These are phyloP conservation scores for Rhizophora apiculata DNA, from an alignment of 345 rosid species.

Conservation along the genomic window DNA sequence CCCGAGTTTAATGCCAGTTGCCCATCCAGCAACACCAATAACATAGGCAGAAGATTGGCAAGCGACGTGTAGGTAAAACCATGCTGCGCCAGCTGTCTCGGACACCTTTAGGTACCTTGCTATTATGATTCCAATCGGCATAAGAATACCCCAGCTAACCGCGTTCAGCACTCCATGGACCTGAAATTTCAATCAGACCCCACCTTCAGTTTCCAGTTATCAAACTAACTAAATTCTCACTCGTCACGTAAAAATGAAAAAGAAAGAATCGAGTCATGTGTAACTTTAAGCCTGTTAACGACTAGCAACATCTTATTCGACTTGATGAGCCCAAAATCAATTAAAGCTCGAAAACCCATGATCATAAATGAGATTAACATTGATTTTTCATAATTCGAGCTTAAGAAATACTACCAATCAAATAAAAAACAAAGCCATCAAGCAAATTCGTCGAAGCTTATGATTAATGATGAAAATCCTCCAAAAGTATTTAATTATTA, in stretches of 20 bases:
- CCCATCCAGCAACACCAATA: conserved; percentile 84
- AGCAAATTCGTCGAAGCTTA: no score
- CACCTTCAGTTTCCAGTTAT: no score
- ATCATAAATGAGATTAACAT: no score
- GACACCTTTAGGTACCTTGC: conserved; percentile 89
- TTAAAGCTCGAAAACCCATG: neutral
- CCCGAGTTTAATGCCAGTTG: conserved; percentile 76
- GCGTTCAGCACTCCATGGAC: conserved; percentile 78
- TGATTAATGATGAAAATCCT: no score
- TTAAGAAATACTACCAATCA: no score
- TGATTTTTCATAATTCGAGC: no score
- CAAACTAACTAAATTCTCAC: neutral
- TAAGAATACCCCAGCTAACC: conserved; percentile 79
- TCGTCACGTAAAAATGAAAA: neutral
- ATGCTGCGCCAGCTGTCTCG: conserved; percentile 64
- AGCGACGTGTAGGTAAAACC: conserved; percentile 80
- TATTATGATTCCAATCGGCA: conserved; percentile 70
- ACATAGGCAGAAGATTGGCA: conserved; percentile 72
- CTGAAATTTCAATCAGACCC: conserved; percentile 32
- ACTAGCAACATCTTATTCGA: no score
- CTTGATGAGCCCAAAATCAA: neutral
- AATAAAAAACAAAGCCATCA: no score
- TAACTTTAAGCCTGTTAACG: no score
- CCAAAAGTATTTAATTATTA: no score
- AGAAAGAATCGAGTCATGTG: no score